Evolutionary conservation across 371 early-diverging fungal species (phyloP), one percentile per base, ranked within the genome.

Genomic region (Mortierella sp.): DNA sequence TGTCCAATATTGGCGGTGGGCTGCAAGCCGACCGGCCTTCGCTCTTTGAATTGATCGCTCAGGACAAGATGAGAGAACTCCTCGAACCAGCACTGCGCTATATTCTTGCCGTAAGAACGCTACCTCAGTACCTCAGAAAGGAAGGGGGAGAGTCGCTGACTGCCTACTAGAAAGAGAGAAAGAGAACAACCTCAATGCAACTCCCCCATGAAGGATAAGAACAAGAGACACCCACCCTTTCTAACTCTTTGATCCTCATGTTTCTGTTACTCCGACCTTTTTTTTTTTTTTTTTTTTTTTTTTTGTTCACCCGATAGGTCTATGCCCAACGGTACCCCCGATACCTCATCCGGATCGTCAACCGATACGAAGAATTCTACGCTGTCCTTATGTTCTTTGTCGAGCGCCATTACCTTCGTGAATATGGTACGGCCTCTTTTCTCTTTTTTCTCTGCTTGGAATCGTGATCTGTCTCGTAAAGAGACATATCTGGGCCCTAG

Each of bases 241-340:
- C n/a, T n/a, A n/a, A n/a, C n/a, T n/a, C n/a, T 5, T 37, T 37
- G 37, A 62, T 16, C 44, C 26, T 25, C 44, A 50, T 58, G 4
- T 37, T n/a, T 51, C 23, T 21, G 12, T 74, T 2, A 52, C 61
- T 14, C 29, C 43, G 25, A 26, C 58, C 7, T 5, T 43, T 14
- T 6, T 23, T 26, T 23, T 44, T 25, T 11, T 16, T 1, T 60
- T 55, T 23, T 30, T 12, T 26, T 66, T n/a, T n/a, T n/a, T n/a
- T n/a, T n/a, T n/a, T 62, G 21, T 65, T 25, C 2, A n/a, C 18
- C 11, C 4, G 44, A 16, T 60, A 89, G 89, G 90, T 93, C n/a
- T 95, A 93, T 80, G 96, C 96, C 12, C 95, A 95, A 82, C 82
- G 97, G 62, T 93, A 96, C 71, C 97, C 97, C 26, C 89, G 95